A percentile compares a stretch with the other conserved stretches of the same genome.
phyloP scores from a whole-genome alignment of 2,329 filamentous ascomycete species.

The Paraphaeosphaeria minitans region DNA sequence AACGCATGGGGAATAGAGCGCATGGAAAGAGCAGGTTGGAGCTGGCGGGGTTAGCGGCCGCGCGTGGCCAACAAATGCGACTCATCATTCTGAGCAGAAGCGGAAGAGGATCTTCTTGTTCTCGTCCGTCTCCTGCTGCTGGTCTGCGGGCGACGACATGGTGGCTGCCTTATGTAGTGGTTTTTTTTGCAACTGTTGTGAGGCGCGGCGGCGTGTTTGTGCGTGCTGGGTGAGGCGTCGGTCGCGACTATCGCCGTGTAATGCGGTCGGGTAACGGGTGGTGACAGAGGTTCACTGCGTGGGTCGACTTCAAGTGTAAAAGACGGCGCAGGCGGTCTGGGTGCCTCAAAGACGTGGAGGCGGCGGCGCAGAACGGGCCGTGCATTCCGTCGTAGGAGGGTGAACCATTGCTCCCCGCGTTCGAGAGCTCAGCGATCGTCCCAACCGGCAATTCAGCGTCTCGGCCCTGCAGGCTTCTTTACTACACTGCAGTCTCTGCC shows the following conservation, averaged over 20 bases:
- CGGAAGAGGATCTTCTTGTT: slow-evolving; percentile 80
- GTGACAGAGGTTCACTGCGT: not conserved
- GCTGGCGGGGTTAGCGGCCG: slow-evolving; percentile 50
- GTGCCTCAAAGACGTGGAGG: slow-evolving; percentile 1
- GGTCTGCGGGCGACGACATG: slow-evolving; percentile 51
- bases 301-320: not conserved
- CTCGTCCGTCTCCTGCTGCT: slow-evolving; percentile 41
- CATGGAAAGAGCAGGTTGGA: slow-evolving; percentile 98
- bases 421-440: slow-evolving; percentile 26
- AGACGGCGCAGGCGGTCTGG: not conserved
- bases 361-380: slow-evolving; percentile 1
- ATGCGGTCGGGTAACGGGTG: too few relatives aligned
- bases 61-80: slow-evolving; percentile 3
- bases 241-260: slow-evolving; percentile 1
- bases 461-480: slow-evolving; percentile 10
- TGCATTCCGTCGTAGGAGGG: slow-evolving; percentile 12
- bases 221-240: not conserved
- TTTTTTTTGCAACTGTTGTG: not conserved
- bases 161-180: slow-evolving; percentile 7
- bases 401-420: slow-evolving; percentile 23
- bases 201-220: not conserved
- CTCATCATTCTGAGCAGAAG: slow-evolving; percentile 94
- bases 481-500: slow-evolving; percentile 1
- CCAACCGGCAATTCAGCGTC: slow-evolving; percentile 14
- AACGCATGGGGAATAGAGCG: too few relatives aligned